Percentiles rank a stretch among this genome's conserved stretches.
Conservation (phyloP, 1,284 basidiomycete genomes). For the Melampsora larici-populina region DNA sequence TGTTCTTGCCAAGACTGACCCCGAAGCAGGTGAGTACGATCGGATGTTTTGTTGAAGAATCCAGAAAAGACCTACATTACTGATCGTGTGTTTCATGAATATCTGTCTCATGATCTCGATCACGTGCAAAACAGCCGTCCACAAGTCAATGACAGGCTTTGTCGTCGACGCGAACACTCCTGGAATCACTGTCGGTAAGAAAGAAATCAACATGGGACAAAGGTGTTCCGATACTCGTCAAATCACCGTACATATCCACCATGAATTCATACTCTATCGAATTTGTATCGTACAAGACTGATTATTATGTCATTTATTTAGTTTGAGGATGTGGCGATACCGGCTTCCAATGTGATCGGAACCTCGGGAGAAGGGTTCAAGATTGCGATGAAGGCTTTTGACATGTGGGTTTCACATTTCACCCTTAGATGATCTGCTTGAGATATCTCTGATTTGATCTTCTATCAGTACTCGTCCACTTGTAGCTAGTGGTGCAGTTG, state of each 20-base stretch:
- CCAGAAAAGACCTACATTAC: neutral
- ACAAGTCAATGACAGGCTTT: slow-evolving; percentile 60
- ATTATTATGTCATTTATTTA: neutral
- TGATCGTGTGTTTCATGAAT: neutral
- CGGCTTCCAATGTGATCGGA: slow-evolving; percentile 59
- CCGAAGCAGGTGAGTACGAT: slow-evolving; percentile 51
- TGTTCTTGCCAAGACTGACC: slow-evolving; percentile 60
- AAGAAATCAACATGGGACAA: slow-evolving; percentile 64
- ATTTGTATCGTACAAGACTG: too few relatives aligned
- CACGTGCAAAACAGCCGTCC: slow-evolving; percentile 47
- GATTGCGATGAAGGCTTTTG: slow-evolving; percentile 60
- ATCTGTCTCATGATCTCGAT: neutral
- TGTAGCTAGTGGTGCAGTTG: slow-evolving; percentile 60
- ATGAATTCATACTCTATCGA: slow-evolving; percentile 53
- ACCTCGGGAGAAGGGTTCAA: slow-evolving; percentile 61
- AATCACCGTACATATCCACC: slow-evolving; percentile 59
- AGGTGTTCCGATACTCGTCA: slow-evolving; percentile 61
- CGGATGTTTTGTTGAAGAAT: neutral
- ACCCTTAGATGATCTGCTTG: slow-evolving; percentile 45
- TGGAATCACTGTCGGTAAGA: slow-evolving; percentile 58
- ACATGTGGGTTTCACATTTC: slow-evolving; percentile 54
- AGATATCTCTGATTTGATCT: neutral
- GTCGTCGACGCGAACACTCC: slow-evolving; percentile 59
- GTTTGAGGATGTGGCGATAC: slow-evolving; percentile 46
- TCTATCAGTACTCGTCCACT: slow-evolving; percentile 52